Evolutionary conservation across 805 yeast species (phyloP), one percentile per base, ranked within the genome.

Genomic region (Nakazawaea populi): DNA sequence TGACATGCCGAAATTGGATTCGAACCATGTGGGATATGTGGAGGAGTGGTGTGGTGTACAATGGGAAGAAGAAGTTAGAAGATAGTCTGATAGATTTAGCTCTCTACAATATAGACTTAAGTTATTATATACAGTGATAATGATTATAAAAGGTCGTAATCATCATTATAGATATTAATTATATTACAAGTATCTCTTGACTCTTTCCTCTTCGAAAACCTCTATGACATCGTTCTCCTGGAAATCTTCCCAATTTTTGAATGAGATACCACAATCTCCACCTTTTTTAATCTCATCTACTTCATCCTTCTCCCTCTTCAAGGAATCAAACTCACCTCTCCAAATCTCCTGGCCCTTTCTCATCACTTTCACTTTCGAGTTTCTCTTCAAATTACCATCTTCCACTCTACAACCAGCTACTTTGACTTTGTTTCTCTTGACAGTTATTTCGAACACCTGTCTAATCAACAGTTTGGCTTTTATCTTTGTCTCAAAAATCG

Each of bases 321-420:
- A 74, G 6, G 92, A 82, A 2, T 83, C 77, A 6, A 94, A 63
- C 34, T 63, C 69, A 10, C 73, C 77, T 8, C 67, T 56, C 56
- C 67, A 72, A 5, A 64, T 53, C 9, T 70, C 65, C 31, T 59
- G 59, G 2, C 69, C 69, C 5, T 53, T 38, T 48, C 66, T 55
- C 48, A 70, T 58, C n/a, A 74, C 62, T 43, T 67, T 55, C 2
- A 62, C 62, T 51, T 67, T 69, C 1, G 84, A 69, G n/a, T 79
- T 72, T 57, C 87, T 75, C 56, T 79, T 78, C 44, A 92, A 67
- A 4, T 69, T 64, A 27, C 99, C 99, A 46, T 76, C 78, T 12
- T 68, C 61, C 10, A 94, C 89, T 63, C 85, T 83, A 61, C 95
- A 88, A 6, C 99, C 99, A 0, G 98, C 99, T 61, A 94, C 79